phyloP scores from a whole-genome alignment of 2,329 filamentous ascomycete genomes.

The Chaetomium strumarium region DNA sequence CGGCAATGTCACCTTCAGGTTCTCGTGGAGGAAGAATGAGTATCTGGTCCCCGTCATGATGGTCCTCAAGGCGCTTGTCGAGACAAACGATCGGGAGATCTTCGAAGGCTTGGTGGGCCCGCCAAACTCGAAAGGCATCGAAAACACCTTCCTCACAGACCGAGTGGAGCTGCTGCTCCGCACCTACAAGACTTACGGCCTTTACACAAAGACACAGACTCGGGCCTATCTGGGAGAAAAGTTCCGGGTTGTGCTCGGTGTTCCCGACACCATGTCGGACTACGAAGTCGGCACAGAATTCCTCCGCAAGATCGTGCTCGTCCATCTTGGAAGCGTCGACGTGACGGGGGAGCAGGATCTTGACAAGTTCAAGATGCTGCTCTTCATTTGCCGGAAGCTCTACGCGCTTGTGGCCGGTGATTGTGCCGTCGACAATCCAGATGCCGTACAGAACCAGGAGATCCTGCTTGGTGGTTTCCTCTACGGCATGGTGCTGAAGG shows the following conservation, averaged over 20 bases:
- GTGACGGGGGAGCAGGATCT: slow-evolving; percentile 78
- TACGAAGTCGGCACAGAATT: slow-evolving; percentile 91
- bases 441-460: slow-evolving; percentile 95
- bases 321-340: slow-evolving; percentile 80
- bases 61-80: slow-evolving; percentile 88
- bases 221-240: slow-evolving; percentile 83
- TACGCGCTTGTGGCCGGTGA: slow-evolving; percentile 91
- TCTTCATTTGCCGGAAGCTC: slow-evolving; percentile 95
- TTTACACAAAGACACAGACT: slow-evolving; percentile 77
- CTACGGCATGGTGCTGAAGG: slow-evolving; percentile 93
- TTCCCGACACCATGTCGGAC: slow-evolving; percentile 77
- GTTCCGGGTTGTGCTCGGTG: slow-evolving; percentile 80
- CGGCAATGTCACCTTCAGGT: slow-evolving; percentile 93
- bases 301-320: slow-evolving; percentile 79
- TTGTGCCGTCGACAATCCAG: slow-evolving; percentile 89
- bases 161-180: slow-evolving; percentile 86
- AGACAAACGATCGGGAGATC: slow-evolving; percentile 95
- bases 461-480: slow-evolving; percentile 88
- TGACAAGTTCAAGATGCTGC: slow-evolving; percentile 88
- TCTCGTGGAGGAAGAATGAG: slow-evolving; percentile 96
- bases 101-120: slow-evolving; percentile 87
- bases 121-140: slow-evolving; percentile 66
- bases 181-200: slow-evolving; percentile 84
- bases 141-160: slow-evolving; percentile 91
- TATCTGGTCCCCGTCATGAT: slow-evolving; percentile 95